These are phyloP conservation scores for Crithidia bombi DNA, from an alignment of 208 protist species.

Conservation along the genomic window DNA sequence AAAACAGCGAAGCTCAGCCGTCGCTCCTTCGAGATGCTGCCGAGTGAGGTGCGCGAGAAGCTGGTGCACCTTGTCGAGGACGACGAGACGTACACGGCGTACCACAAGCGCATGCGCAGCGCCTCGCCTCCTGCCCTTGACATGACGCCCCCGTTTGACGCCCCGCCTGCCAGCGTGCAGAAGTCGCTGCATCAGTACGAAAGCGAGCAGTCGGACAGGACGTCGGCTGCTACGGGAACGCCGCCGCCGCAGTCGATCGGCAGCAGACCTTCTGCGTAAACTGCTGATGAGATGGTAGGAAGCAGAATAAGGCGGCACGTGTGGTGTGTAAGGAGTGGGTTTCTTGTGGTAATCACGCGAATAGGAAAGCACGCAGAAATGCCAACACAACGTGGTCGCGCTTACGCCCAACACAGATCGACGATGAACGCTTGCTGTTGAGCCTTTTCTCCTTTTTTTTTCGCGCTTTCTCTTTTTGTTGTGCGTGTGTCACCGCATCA, in stretches of 20 bases:
- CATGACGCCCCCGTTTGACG: slow-evolving; percentile 48
- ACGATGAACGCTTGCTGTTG: too few relatives aligned
- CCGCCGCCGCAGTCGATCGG: background rate
- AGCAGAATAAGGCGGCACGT: background rate
- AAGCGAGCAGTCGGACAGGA: slow-evolving; percentile 14
- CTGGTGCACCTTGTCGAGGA: slow-evolving; percentile 44
- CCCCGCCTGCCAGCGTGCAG: slow-evolving; percentile 38
- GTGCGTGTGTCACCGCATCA: too few relatives aligned
- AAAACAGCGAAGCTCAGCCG: slow-evolving; percentile 70
- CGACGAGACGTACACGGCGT: slow-evolving; percentile 51
- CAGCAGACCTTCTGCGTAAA: background rate
- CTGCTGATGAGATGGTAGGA: background rate
- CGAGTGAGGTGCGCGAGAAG: slow-evolving; percentile 32
- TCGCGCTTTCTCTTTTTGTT: too few relatives aligned
- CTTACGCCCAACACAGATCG: too few relatives aligned
- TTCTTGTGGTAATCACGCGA: too few relatives aligned
- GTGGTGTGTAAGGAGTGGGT: too few relatives aligned
- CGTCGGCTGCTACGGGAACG: background rate
- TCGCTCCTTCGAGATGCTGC: slow-evolving; percentile 74
- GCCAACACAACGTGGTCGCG: too few relatives aligned
- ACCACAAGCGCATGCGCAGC: slow-evolving; percentile 45
- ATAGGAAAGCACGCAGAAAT: too few relatives aligned
- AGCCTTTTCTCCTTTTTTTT: too few relatives aligned
- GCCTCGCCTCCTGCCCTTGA: slow-evolving; percentile 41
- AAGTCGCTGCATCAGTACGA: slow-evolving; percentile 29